Conservation (phyloP, 441 rosid species). For the Bocquillonia castaneifolia region DNA sequence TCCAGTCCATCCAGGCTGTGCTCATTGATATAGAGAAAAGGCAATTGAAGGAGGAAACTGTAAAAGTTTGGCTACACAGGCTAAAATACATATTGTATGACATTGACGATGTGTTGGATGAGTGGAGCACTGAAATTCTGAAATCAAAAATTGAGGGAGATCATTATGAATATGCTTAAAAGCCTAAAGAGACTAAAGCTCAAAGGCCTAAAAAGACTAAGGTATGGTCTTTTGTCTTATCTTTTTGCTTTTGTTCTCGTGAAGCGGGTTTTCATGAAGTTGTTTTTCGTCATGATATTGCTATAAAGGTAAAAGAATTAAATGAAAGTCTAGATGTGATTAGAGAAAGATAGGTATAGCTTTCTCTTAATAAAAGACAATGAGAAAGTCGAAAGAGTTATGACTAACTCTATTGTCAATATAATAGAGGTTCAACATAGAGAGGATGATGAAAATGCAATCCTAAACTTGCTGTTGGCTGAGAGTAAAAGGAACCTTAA, state of each 20-base stretch:
- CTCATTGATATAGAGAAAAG: too few species aligned
- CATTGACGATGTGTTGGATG: conserved; percentile 6
- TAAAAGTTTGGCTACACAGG: too few species aligned
- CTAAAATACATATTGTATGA: conserved; percentile 9
- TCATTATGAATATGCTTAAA: not conserved
- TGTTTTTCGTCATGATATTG: not conserved
- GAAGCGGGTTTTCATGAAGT: too few species aligned
- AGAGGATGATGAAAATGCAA: too few species aligned
- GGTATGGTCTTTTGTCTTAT: conserved; percentile 4
- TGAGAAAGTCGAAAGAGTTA: not conserved
- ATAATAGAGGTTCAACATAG: too few species aligned
- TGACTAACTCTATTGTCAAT: too few species aligned
- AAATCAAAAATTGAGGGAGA: not conserved
- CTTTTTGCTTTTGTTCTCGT: conserved; percentile 10
- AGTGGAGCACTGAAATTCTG: too few species aligned
- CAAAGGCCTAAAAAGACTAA: not conserved
- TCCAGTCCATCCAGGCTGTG: too few species aligned
- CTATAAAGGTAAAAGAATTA: conserved; percentile 3
- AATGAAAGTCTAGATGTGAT: conserved; percentile 5
- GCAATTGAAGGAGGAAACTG: too few species aligned
- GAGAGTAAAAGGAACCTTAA: too few species aligned
- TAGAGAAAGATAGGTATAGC: conserved; percentile 8
- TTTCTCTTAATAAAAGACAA: not conserved
- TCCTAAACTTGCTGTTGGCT: too few species aligned
- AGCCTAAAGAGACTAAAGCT: too few species aligned